These are phyloP conservation scores for Penicillium samsonianum DNA, from an alignment of 495 filamentous ascomycete genomes.

Conservation along the genomic window DNA sequence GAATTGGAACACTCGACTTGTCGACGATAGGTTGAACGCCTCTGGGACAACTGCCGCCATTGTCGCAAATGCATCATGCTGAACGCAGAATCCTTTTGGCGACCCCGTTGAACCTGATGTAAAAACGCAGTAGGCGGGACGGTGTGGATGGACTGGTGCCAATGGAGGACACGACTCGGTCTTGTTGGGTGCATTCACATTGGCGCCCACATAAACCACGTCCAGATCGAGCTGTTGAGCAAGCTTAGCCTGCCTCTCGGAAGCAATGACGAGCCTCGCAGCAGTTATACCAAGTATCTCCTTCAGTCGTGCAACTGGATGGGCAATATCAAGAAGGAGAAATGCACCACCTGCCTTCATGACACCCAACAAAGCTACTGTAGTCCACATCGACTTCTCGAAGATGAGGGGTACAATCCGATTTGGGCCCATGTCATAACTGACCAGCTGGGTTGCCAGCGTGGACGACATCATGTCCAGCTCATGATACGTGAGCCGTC, in stretches of 20 bases:
- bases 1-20: constrained; percentile 18
- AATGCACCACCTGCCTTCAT: background rate
- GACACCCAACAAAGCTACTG: background rate
- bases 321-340: background rate
- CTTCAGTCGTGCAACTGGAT: background rate
- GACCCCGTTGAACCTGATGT: constrained; percentile 38
- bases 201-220: background rate
- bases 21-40: background rate
- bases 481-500: constrained; percentile 21
- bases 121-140: constrained; percentile 24
- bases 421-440: constrained; percentile 36
- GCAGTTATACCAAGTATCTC: background rate
- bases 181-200: background rate
- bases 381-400: constrained; percentile 31
- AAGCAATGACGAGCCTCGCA: background rate
- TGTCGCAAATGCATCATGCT: constrained; percentile 34
- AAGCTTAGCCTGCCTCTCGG: background rate
- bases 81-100: constrained; percentile 42
- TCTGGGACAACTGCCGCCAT: background rate
- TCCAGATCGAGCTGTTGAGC: background rate
- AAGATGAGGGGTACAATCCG: constrained; percentile 44
- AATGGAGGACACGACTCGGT: background rate
- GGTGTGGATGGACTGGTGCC: background rate
- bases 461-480: constrained; percentile 39
- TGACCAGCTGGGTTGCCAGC: constrained; percentile 37